These are phyloP conservation scores for Yarrowia keelungensis DNA, from an alignment of 805 yeast species.

Conservation along the genomic window DNA sequence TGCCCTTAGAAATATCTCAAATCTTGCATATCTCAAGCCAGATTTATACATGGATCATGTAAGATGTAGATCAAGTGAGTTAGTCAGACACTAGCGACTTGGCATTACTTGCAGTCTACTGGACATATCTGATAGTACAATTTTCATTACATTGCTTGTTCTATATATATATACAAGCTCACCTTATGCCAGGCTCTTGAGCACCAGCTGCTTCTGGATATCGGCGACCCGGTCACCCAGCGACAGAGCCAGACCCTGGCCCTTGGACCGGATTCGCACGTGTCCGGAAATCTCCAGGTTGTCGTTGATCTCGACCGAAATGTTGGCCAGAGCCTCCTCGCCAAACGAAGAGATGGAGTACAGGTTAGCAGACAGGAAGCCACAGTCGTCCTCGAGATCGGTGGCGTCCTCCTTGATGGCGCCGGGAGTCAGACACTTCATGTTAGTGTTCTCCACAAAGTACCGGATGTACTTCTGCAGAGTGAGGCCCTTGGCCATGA, in stretches of 20 bases:
- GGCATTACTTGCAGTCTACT: no score
- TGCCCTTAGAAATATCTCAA: neutral
- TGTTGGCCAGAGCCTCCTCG: conserved; percentile 95
- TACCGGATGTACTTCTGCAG: conserved; percentile 80
- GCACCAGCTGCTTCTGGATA: conserved; percentile 59
- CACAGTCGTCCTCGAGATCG: conserved; percentile 60
- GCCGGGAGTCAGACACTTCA: conserved; percentile 91
- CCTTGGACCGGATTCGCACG: conserved; percentile 94
- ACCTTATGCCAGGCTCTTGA: conserved; percentile 30
- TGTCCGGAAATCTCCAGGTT: conserved; percentile 86
- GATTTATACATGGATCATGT: neutral
- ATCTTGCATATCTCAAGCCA: neutral
- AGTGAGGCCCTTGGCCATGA: conserved; percentile 55
- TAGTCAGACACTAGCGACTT: no score
- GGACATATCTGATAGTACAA: neutral
- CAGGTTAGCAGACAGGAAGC: conserved; percentile 90
- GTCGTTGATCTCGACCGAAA: conserved; percentile 84
- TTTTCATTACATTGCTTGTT: conserved; percentile 32
- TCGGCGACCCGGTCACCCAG: conserved; percentile 90
- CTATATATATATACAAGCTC: conserved; percentile 17
- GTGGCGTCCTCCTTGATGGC: conserved; percentile 71
- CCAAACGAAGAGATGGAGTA: conserved; percentile 94
- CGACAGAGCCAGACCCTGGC: conserved; percentile 94
- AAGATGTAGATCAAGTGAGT: neutral
- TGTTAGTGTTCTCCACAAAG: conserved; percentile 82